A percentile compares a stretch with the other conserved stretches of the same genome.
These are phyloP conservation scores for Sporobolomyces phaffii DNA, from an alignment of 768 basidiomycete species.

Conservation along the genomic window DNA sequence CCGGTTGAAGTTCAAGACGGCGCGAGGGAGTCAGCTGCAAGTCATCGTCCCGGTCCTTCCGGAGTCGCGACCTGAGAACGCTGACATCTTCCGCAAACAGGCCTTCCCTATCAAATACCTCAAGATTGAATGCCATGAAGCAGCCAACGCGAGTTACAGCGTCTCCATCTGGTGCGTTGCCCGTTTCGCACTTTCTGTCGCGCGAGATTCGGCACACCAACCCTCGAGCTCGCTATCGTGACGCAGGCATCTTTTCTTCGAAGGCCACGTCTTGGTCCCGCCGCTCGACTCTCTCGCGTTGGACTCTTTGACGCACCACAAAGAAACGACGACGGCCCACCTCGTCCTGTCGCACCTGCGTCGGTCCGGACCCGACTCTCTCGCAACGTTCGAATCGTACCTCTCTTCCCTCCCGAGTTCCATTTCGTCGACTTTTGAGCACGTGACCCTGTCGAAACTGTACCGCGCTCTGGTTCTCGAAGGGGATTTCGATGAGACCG, in stretches of 20 bases:
- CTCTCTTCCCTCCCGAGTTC: not conserved
- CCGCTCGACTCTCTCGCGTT: not conserved
- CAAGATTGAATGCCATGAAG: slow-evolving; percentile 25
- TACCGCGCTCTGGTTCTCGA: slow-evolving; percentile 11
- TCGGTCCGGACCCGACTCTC: not conserved
- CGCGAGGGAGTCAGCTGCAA: not conserved
- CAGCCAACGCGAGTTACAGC: slow-evolving; percentile 20
- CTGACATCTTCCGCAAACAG: not conserved
- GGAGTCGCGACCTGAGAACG: too few species aligned
- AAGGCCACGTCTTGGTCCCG: not conserved
- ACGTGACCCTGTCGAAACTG: slow-evolving; percentile 4
- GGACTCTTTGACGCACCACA: not conserved
- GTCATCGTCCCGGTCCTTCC: not conserved
- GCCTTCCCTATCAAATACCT: slow-evolving; percentile 27
- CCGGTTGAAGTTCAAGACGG: not conserved
- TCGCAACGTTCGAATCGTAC: slow-evolving; percentile 9
- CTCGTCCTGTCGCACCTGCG: slow-evolving; percentile 34
- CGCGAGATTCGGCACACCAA: too few species aligned
- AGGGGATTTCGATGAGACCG: slow-evolving; percentile 19
- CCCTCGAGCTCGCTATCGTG: too few species aligned
- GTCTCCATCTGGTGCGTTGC: slow-evolving; percentile 30
- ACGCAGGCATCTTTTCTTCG: slow-evolving; percentile 33
- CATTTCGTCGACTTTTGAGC: slow-evolving; percentile 5
- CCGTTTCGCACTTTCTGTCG: too few species aligned
- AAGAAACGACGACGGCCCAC: not conserved